Conservation (phyloP, 2,329 filamentous ascomycete species). For the Hymenoscyphus scutula region DNA sequence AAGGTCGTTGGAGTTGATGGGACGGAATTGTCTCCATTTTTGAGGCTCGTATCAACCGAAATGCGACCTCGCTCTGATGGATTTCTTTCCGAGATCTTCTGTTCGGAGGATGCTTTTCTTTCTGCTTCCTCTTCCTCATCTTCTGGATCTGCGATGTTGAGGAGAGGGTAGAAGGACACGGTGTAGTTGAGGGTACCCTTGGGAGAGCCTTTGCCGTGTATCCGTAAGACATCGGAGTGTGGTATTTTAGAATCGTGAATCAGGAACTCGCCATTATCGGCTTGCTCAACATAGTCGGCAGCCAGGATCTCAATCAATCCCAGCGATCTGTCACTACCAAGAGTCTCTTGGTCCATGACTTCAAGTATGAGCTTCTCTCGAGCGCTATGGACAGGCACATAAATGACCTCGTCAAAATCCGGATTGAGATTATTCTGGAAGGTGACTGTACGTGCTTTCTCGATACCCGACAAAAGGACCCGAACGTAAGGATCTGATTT, state of each 20-base stretch:
- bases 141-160: constrained; percentile 85
- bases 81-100: constrained; percentile 19
- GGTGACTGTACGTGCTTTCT: constrained; percentile 89
- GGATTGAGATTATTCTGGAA: constrained; percentile 95
- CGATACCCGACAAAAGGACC: constrained; percentile 83
- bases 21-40: constrained; percentile 22
- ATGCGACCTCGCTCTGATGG: constrained; percentile 28
- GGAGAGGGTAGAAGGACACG: constrained; percentile 83
- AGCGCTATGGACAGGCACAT: constrained; percentile 81
- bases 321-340: constrained; percentile 86
- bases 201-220: constrained; percentile 67
- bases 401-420: constrained; percentile 93
- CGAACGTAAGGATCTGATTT: constrained; percentile 96
- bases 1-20: constrained; percentile 44
- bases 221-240: constrained; percentile 65
- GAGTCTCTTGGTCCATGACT: constrained; percentile 93
- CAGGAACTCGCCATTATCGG: constrained; percentile 76
- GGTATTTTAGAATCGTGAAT: constrained; percentile 73
- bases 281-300: constrained; percentile 75
- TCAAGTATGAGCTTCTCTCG: constrained; percentile 85
- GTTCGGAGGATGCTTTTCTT: constrained; percentile 40
- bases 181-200: constrained; percentile 85
- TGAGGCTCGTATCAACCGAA: constrained; percentile 26
- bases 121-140: constrained; percentile 66
- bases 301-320: constrained; percentile 76